Evolutionary conservation across 2,329 filamentous ascomycete species (phyloP).

Genomic region (Epichloe festucae): DNA sequence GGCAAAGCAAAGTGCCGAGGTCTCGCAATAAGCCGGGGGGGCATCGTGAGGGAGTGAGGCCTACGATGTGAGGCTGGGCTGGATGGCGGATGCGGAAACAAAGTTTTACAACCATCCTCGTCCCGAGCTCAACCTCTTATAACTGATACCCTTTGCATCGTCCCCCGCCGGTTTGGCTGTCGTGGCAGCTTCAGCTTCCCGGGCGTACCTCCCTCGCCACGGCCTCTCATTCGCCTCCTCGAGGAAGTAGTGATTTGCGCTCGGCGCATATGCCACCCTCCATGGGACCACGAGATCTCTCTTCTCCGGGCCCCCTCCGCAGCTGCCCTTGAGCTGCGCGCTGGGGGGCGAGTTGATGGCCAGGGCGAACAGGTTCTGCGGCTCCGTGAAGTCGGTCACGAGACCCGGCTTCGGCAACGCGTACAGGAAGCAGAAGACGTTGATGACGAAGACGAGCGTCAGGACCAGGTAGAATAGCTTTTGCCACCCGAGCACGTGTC

Average conservation of each 20-base stretch:
- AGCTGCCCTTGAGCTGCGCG: slow-evolving; percentile 23
- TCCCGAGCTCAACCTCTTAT: slow-evolving; percentile 17
- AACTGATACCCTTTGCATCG: slow-evolving; percentile 9
- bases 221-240: slow-evolving; percentile 21
- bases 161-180: slow-evolving; percentile 9
- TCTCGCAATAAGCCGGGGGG: too few species aligned
- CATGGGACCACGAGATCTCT: slow-evolving; percentile 27
- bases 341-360: slow-evolving; percentile 48
- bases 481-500: slow-evolving; percentile 48
- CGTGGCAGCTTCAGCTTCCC: slow-evolving; percentile 16
- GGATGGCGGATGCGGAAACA: background rate
- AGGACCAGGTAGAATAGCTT: slow-evolving; percentile 55
- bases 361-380: slow-evolving; percentile 60
- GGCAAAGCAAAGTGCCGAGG: too few species aligned
- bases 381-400: slow-evolving; percentile 68
- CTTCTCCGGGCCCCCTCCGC: slow-evolving; percentile 23
- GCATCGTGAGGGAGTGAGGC: too few species aligned
- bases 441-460: slow-evolving; percentile 51
- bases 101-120: slow-evolving; percentile 13
- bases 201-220: slow-evolving; percentile 14
- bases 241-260: slow-evolving; percentile 30
- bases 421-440: slow-evolving; percentile 52
- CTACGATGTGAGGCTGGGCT: too few species aligned
- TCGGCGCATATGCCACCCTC: slow-evolving; percentile 25
- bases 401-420: slow-evolving; percentile 41